These are phyloP conservation scores for Epichloe sibirici DNA, from an alignment of 2,329 filamentous ascomycete species.

Conservation along the genomic window DNA sequence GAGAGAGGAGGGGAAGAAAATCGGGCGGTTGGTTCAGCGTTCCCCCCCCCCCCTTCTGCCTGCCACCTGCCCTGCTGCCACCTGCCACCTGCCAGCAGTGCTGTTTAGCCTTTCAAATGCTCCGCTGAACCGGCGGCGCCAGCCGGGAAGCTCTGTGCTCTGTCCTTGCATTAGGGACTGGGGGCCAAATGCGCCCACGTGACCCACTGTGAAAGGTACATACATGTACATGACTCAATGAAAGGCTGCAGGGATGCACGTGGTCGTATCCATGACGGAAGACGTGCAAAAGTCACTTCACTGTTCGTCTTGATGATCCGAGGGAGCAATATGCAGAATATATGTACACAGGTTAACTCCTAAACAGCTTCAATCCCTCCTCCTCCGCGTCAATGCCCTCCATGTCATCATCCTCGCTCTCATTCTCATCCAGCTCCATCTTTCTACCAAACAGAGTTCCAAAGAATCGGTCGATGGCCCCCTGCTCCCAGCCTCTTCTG, in stretches of 20 bases:
- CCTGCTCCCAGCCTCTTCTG: constrained; percentile 64
- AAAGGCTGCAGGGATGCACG: too few species aligned
- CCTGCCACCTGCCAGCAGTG: too few species aligned
- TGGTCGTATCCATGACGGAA: too few species aligned
- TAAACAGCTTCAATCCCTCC: constrained; percentile 41
- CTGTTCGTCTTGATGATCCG: too few species aligned
- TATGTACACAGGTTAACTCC: constrained; percentile 13
- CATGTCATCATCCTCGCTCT: constrained; percentile 37
- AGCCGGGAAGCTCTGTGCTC: too few species aligned
- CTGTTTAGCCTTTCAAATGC: too few species aligned
- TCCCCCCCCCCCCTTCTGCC: neutral
- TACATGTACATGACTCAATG: too few species aligned
- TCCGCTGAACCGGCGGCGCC: too few species aligned
- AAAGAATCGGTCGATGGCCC: constrained; percentile 67
- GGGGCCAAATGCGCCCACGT: too few species aligned
- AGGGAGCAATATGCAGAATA: neutral
- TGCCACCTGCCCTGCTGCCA: neutral
- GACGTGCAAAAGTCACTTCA: too few species aligned
- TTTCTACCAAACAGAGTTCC: constrained; percentile 62
- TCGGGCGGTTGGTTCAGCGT: neutral
- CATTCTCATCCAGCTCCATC: constrained; percentile 50
- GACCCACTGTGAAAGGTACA: too few species aligned
- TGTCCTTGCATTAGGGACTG: too few species aligned
- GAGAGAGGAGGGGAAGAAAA: neutral
- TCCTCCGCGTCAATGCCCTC: constrained; percentile 41